Base-by-base conservation (phyloP, 2,329 filamentous ascomycete species). In the Diplodia seriata region DNA sequence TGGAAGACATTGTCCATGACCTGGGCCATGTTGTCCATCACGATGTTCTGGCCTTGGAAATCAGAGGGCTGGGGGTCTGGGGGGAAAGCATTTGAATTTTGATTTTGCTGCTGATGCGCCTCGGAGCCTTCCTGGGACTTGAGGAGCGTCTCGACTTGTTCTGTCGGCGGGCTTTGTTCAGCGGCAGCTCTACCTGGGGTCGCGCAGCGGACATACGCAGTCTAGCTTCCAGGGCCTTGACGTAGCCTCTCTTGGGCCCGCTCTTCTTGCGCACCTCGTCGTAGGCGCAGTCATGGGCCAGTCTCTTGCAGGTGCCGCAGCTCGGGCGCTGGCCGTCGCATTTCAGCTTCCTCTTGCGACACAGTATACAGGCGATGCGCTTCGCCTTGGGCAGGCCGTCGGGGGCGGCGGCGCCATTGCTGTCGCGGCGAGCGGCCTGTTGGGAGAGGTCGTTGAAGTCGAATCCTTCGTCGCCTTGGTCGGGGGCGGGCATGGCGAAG, bases 251-350 rank as follows among this genome's bases (percentile, higher is more conserved):
- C 83, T 97, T 97, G 2, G 94, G 94, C 2, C 94, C 94, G 78
- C 93, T 97, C 87, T 97, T 97, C 81, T 93, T 92, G 77, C 94
- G 88, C 73, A 94, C 90, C 81, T 97, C 93, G 76, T 97, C 93
- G 76, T 97, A 97, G 70, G 91, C 89, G 81, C 94, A 97, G 67
- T 90, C 87, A 79, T 97, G 94, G 53, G 91, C 90, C 62, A 97
- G 83, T n/a, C 94, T 86, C 38, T 91, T 89, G 79, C 94, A 97
- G 31, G 93, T 97, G 74, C 91, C 93, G 77, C 94, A 97, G 72
- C 91, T 61, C 92, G 94, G 94, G 71, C 91, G 89, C 65, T 86
- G 83, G 47, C 93, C 93, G 77, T 97, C 94, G 79, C 94, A 97
- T 80, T 91, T 91, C 72, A 97, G 84, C 81, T 98, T 98, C 76